These are phyloP conservation scores for Pseudozyma flocculosa DNA, from an alignment of 1,284 basidiomycete genomes.

Conservation along the genomic window DNA sequence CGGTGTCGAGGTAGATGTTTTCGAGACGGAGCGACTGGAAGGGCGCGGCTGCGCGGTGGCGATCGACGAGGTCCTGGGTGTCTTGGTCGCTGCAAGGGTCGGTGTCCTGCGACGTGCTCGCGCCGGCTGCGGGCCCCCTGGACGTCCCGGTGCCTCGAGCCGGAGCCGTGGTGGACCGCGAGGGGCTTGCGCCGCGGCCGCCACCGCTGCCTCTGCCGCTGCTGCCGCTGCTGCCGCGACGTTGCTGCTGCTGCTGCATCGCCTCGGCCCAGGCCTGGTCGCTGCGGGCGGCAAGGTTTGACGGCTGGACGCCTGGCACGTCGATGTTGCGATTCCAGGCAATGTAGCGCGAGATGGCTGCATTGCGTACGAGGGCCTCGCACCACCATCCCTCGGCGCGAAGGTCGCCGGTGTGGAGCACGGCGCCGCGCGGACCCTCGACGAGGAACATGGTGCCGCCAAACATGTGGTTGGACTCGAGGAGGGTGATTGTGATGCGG, in stretches of 20 bases:
- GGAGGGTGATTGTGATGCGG: constrained; percentile 70
- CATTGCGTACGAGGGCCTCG: constrained; percentile 68
- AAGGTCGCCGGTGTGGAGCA: constrained; percentile 90
- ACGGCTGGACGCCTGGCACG: too few species aligned
- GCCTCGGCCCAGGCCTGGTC: too few species aligned
- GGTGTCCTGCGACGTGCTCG: not conserved
- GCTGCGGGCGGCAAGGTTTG: too few species aligned
- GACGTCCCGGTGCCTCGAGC: too few species aligned
- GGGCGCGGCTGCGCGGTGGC: not conserved
- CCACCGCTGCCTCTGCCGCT: too few species aligned
- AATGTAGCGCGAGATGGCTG: constrained; percentile 72
- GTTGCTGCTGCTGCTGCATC: too few species aligned
- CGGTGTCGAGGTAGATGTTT: constrained; percentile 83
- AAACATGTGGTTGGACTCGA: constrained; percentile 93
- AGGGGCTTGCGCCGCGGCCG: too few species aligned
- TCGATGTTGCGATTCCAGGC: constrained; percentile 40
- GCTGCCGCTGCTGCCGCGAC: too few species aligned
- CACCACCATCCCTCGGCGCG: constrained; percentile 80
- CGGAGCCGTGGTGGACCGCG: too few species aligned
- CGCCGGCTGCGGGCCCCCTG: too few species aligned
- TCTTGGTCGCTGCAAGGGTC: not conserved
- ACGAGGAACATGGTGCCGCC: constrained; percentile 91
- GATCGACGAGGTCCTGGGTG: not conserved
- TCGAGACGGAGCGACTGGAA: constrained; percentile 62
- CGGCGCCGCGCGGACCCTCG: constrained; percentile 69